Percentiles rank a stretch among this genome's conserved stretches.
Evolutionary conservation across 495 filamentous ascomycete genomes (phyloP).

Genomic region (Penicillium roqueforti): DNA sequence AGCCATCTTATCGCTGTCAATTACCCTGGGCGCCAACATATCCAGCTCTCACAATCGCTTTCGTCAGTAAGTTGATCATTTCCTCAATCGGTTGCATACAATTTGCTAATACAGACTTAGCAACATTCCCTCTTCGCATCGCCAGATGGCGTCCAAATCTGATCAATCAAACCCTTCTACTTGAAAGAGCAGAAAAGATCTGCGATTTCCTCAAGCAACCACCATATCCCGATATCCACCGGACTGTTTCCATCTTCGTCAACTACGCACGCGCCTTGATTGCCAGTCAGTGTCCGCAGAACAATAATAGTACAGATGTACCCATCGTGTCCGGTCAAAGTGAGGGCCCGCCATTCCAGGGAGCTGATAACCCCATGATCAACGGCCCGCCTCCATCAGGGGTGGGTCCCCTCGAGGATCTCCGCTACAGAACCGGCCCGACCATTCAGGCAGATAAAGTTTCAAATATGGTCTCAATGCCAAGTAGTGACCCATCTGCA

Average conservation of each 20-base stretch:
- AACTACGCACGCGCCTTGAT: slow-evolving; percentile 40
- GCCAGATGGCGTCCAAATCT: slow-evolving; percentile 40
- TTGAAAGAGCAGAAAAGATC: slow-evolving; percentile 37
- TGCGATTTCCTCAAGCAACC: slow-evolving; percentile 41
- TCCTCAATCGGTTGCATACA: neutral
- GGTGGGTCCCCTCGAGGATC: slow-evolving; percentile 19
- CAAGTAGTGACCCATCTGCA: slow-evolving; percentile 21
- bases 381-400: slow-evolving; percentile 20
- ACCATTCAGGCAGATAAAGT: slow-evolving; percentile 23
- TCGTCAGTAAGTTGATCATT: slow-evolving; percentile 36
- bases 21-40: slow-evolving; percentile 41
- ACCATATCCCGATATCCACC: slow-evolving; percentile 43
- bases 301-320: slow-evolving; percentile 17
- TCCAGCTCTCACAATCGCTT: slow-evolving; percentile 39
- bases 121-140: slow-evolving; percentile 40
- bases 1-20: slow-evolving; percentile 38
- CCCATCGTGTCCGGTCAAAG: slow-evolving; percentile 16
- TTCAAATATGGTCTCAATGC: slow-evolving; percentile 16
- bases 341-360: slow-evolving; percentile 16
- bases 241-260: slow-evolving; percentile 43
- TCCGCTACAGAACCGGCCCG: slow-evolving; percentile 19
- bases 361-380: slow-evolving; percentile 18
- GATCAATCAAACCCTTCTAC: slow-evolving; percentile 34
- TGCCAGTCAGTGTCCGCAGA: slow-evolving; percentile 28
- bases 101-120: slow-evolving; percentile 15